Conservation (phyloP, 2,329 filamentous ascomycete species). For the Talaromyces sp. region DNA sequence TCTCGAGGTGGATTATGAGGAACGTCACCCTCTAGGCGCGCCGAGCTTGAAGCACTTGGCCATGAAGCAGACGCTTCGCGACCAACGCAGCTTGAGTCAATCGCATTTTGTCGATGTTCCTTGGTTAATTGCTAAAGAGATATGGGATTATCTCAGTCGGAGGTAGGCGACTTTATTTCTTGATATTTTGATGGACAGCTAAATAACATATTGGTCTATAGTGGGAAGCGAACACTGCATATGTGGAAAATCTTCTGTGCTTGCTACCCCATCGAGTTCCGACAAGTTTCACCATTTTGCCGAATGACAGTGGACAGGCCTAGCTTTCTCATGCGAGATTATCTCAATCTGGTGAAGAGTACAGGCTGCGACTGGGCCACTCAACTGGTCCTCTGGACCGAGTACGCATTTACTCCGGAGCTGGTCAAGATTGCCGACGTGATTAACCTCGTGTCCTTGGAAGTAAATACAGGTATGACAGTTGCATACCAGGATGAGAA, state of each 20-base stretch:
- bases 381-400: slow-evolving; percentile 30
- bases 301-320: slow-evolving; percentile 26
- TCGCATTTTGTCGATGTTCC: slow-evolving; percentile 34
- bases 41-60: slow-evolving; percentile 32
- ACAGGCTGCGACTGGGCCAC: slow-evolving; percentile 29
- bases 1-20: slow-evolving; percentile 24
- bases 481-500: slow-evolving; percentile 12
- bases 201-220: slow-evolving; percentile 14
- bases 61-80: slow-evolving; percentile 25
- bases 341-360: slow-evolving; percentile 32
- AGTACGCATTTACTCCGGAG: slow-evolving; percentile 27
- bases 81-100: slow-evolving; percentile 33
- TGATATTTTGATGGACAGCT: not conserved
- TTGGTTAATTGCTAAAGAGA: slow-evolving; percentile 34
- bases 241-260: slow-evolving; percentile 42
- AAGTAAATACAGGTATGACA: slow-evolving; percentile 23
- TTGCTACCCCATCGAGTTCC: slow-evolving; percentile 34
- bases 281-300: slow-evolving; percentile 22
- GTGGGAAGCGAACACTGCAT: slow-evolving; percentile 34
- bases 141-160: slow-evolving; percentile 35
- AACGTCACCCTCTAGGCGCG: slow-evolving; percentile 21
- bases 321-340: slow-evolving; percentile 27
- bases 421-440: slow-evolving; percentile 35
- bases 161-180: slow-evolving; percentile 23
- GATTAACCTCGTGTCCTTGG: slow-evolving; percentile 37